Evolutionary conservation across 2,329 filamentous ascomycete genomes (phyloP), one percentile per base, ranked within the genome.

Genomic region (Dactylellina haptotyla): DNA sequence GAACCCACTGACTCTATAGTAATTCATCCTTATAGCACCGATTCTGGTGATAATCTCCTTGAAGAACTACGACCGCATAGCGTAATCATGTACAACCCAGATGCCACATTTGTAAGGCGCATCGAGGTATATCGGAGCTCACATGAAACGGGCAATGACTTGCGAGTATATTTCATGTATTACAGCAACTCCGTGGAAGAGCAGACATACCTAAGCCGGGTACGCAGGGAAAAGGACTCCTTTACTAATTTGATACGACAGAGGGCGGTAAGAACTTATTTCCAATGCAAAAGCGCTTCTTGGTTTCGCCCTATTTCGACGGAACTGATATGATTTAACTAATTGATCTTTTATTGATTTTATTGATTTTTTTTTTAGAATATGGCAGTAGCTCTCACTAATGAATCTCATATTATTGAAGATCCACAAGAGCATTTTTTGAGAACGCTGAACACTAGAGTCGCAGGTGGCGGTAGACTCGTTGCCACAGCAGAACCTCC

Each of bases 71-170:
- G 91, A 79, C 95, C 95, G 32, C 89, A 91, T 72, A 97, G 97
- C 81, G 92, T 99, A 70, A 90, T 99, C 82, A 98, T 99, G 95
- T 99, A 97, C 81, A 95, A 98, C 80, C 94, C 95, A 0, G 93
- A 98, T 76, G 88, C 94, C 2, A 89, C 94, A 2, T 99, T 99
- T 80, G 97, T 98, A 78, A 88, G 95, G 12, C 86, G 94, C 37
- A 90, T 99, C 18, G 95, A 99, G 63, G 77, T 78, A 1, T 99
- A 98, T 81, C 89, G 95, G 39, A 97, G 93, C 58, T 97, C 93
- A 8, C 95, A 99, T 81, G 90, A 89, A 67, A 92, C 94, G 80
- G 86, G 93, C 34, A 93, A 92, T 78, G 51, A 63, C 25, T 91
- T 98, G 43, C 87, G 92, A 45, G 93, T 97, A 0, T 99, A 97